Conservation (phyloP, 129 eudicot species). For the Daucus carota region DH1_v3.0 NC_030386.2:35687501-35688000, state of each 20-base stretch:
- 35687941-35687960: too few species aligned
- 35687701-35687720: constrained; percentile 71
- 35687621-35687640: constrained; percentile 87
- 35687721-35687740: constrained; percentile 92
- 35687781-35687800: constrained; percentile 92
- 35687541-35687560: neutral
- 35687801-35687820: constrained; percentile 93
- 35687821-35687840: constrained; percentile 95
- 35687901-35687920: neutral
- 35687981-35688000: too few species aligned
- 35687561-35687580: neutral
- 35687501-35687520: neutral
- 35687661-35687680: constrained; percentile 56
- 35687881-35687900: neutral
- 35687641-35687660: constrained; percentile 71
- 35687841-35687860: neutral
- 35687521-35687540: neutral
- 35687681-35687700: constrained; percentile 97
- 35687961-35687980: neutral
- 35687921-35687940: neutral
- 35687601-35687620: neutral
- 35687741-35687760: constrained; percentile 87
- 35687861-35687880: neutral
- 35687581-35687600: neutral
- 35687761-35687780: constrained; percentile 95